These are phyloP conservation scores for Suillus decipiens DNA, from an alignment of 768 basidiomycete species.

Conservation along the genomic window DNA sequence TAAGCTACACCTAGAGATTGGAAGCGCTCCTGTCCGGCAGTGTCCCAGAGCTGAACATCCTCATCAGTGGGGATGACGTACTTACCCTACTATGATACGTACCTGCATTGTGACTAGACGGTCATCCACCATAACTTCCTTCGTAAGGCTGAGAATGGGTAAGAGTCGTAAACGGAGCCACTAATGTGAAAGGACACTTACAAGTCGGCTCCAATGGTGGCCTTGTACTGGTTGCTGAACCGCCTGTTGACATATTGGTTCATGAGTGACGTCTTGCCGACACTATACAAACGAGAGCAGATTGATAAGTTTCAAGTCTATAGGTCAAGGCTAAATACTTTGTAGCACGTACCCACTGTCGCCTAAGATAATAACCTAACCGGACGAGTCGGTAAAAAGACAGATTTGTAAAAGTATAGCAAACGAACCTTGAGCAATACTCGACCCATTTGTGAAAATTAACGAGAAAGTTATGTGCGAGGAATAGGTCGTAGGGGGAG, in stretches of 20 bases:
- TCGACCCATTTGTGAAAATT: slow-evolving; percentile 63
- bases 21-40: slow-evolving; percentile 99
- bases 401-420: not conserved
- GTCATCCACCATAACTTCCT: slow-evolving; percentile 99
- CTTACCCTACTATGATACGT: slow-evolving; percentile 19
- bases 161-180: slow-evolving; percentile 21
- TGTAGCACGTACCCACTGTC: slow-evolving; percentile 81
- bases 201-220: slow-evolving; percentile 98
- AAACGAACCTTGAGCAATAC: slow-evolving; percentile 76
- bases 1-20: slow-evolving; percentile 98
- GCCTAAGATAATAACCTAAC: slow-evolving; percentile 96
- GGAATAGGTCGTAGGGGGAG: not conserved
- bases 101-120: slow-evolving; percentile 99
- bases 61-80: slow-evolving; percentile 11
- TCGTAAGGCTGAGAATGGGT: slow-evolving; percentile 71
- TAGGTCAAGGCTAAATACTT: slow-evolving; percentile 4
- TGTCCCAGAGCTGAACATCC: slow-evolving; percentile 86
- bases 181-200: slow-evolving; percentile 42
- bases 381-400: slow-evolving; percentile 15
- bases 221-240: slow-evolving; percentile 99
- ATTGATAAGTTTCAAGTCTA: slow-evolving; percentile 15
- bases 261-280: slow-evolving; percentile 99
- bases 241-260: slow-evolving; percentile 99
- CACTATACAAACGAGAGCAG: slow-evolving; percentile 46
- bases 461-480: not conserved